Evolutionary conservation across 2,329 filamentous ascomycete genomes (phyloP).

Genomic region (Leptosphaerulina australis): DNA sequence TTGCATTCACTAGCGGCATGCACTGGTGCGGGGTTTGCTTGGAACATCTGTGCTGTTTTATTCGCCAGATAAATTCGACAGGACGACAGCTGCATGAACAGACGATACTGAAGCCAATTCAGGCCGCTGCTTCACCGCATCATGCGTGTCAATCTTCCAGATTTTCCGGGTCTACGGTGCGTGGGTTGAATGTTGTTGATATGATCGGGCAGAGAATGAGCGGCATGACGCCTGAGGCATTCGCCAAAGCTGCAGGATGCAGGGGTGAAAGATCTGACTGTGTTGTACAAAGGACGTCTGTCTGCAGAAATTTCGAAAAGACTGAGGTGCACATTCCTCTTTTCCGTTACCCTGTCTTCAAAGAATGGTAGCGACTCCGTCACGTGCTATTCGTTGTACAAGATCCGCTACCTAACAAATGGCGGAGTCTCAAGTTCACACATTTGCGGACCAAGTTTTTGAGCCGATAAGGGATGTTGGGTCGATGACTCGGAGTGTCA

Average conservation of each 20-base stretch:
- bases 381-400: constrained; percentile 11
- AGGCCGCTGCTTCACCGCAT: constrained; percentile 1
- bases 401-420: constrained; percentile 1
- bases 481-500: not conserved
- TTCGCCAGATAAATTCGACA: constrained; percentile 30
- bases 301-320: constrained; percentile 4
- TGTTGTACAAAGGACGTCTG: constrained; percentile 8
- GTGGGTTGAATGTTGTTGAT: not conserved
- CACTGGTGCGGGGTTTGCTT: constrained; percentile 38
- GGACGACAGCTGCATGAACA: constrained; percentile 24
- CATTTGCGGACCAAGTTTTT: no score
- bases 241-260: not conserved
- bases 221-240: not conserved
- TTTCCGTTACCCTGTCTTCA: constrained; percentile 11
- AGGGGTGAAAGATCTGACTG: not conserved
- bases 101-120: constrained; percentile 21
- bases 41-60: constrained; percentile 19
- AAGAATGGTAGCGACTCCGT: not conserved
- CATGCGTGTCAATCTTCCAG: constrained; percentile 1
- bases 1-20: constrained; percentile 46
- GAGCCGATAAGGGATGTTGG: no score
- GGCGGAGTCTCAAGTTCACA: constrained; percentile 1
- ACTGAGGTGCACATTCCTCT: constrained; percentile 10
- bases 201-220: not conserved
- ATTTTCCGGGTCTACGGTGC: constrained; percentile 3